Evolutionary conservation across 2,329 filamentous ascomycete species (phyloP), one percentile per base, ranked within the genome.

Genomic region (Colletotrichum euphorbiae): DNA sequence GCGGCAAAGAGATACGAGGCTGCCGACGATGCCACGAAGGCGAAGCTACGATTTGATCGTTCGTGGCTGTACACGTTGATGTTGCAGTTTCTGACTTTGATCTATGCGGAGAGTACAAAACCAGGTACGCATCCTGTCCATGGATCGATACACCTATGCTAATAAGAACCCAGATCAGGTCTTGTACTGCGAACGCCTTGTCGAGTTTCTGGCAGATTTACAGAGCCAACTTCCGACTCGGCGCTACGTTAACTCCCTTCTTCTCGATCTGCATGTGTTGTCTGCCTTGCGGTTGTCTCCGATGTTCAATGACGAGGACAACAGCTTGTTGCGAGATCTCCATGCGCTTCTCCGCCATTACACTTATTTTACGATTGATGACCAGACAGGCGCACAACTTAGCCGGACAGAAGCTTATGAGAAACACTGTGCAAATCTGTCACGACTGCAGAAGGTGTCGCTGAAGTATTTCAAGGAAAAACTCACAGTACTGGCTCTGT

Each of bases 141-240:
- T 17, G 31, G 8, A 17, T 21, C 56, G 2, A n/a, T 52, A 66
- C 45, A 7, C 4, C 69, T 71, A 3, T 63, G 74, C 78, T 74
- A 71, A 79, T 55, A 15, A 54, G 62, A 50, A 38, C 48, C 70
- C 78, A 79, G 91, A 94, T 36, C 89, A 92, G 72, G 77, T 94
- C 19, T 80, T 89, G 3, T 99, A 98, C 78, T 97, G 93, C 77
- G 95, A 98, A 79, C 89, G 94, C n/a, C 95, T 98, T 71, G 80
- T 96, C 58, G 96, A 99, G 78, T 91, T 99, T 58, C 83, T 99
- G 54, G 91, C 92, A 8, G 96, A 99, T 76, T 82, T 99, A 19
- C 90, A 97, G 77, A 98, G 95, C 74, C 96, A 99, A 77, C 83
- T 98, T 54, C 96, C 96, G 0, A 99, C 97, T 3, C 87, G 96